These are phyloP conservation scores for Calycina herbarum DNA, from an alignment of 2,329 filamentous ascomycete species.

Conservation along the genomic window DNA sequence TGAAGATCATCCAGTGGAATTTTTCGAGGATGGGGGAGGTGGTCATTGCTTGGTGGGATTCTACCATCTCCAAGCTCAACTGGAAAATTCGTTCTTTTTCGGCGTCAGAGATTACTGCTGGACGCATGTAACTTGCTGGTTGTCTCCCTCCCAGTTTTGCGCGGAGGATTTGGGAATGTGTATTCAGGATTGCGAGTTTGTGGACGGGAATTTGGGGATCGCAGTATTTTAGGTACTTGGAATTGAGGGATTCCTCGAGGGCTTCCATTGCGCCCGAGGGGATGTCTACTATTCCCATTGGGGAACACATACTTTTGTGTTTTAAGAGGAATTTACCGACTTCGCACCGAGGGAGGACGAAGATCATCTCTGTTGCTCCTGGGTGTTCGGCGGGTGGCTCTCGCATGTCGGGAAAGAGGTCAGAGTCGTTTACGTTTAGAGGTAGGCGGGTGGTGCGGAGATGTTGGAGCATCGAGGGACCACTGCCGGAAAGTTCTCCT, in stretches of 20 bases:
- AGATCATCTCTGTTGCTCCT: slow-evolving; percentile 48
- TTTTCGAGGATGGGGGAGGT: slow-evolving; percentile 24
- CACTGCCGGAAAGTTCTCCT: slow-evolving; percentile 54
- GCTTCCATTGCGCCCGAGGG: slow-evolving; percentile 19
- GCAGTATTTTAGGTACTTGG: slow-evolving; percentile 42
- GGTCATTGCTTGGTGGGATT: slow-evolving; percentile 36
- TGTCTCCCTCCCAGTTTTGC: slow-evolving; percentile 28
- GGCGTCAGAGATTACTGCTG: slow-evolving; percentile 16
- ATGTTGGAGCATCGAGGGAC: slow-evolving; percentile 44
- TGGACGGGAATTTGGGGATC: slow-evolving; percentile 42
- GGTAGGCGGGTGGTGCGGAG: slow-evolving; percentile 50
- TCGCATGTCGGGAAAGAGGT: slow-evolving; percentile 46
- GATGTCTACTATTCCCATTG: not conserved
- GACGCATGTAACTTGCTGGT: slow-evolving; percentile 19
- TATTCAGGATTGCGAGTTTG: slow-evolving; percentile 26
- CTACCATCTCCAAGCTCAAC: slow-evolving; percentile 22
- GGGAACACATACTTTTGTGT: not conserved
- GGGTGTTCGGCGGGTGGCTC: slow-evolving; percentile 43
- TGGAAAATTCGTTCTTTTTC: slow-evolving; percentile 23
- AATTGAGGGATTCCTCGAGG: slow-evolving; percentile 41
- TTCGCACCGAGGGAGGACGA: slow-evolving; percentile 39
- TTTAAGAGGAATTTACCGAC: slow-evolving; percentile 28
- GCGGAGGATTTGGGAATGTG: slow-evolving; percentile 20
- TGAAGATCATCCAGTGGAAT: slow-evolving; percentile 37
- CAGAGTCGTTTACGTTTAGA: slow-evolving; percentile 54